Evolutionary conservation across 495 filamentous ascomycete species (phyloP).

Genomic region (Penicilliopsis zonata): DNA sequence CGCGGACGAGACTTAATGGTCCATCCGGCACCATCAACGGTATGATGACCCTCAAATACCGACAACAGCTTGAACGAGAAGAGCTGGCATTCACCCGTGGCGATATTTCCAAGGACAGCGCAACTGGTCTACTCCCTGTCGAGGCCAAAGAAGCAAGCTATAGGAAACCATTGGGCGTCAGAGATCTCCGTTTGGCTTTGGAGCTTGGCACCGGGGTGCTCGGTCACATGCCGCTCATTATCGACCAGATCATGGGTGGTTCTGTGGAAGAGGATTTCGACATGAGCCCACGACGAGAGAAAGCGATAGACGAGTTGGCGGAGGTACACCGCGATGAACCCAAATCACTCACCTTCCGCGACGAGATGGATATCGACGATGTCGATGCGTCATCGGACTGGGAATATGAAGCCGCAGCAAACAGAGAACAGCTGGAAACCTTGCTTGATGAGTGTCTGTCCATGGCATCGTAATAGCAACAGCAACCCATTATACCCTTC

Average conservation of each 20-base stretch:
- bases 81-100: conserved; percentile 55
- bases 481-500: not conserved
- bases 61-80: conserved; percentile 56
- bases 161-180: conserved; percentile 57
- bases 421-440: conserved; percentile 50
- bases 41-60: conserved; percentile 71
- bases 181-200: conserved; percentile 66
- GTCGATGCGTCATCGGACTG: conserved; percentile 46
- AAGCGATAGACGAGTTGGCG: conserved; percentile 24
- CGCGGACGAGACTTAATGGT: conserved; percentile 67
- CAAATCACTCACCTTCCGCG: conserved; percentile 20
- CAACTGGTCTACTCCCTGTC: conserved; percentile 60
- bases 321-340: conserved; percentile 20
- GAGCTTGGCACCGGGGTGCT: conserved; percentile 62
- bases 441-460: conserved; percentile 56
- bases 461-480: conserved; percentile 27
- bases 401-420: conserved; percentile 55
- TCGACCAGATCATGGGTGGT: conserved; percentile 55
- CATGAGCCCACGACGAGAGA: conserved; percentile 32
- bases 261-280: conserved; percentile 71
- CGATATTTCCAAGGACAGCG: conserved; percentile 50
- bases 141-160: conserved; percentile 58
- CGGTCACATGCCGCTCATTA: conserved; percentile 63
- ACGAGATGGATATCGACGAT: conserved; percentile 55
- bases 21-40: conserved; percentile 55